These are phyloP conservation scores for Microcyclospora tardicrescens DNA, from an alignment of 2,329 filamentous ascomycete species.

Conservation along the genomic window DNA sequence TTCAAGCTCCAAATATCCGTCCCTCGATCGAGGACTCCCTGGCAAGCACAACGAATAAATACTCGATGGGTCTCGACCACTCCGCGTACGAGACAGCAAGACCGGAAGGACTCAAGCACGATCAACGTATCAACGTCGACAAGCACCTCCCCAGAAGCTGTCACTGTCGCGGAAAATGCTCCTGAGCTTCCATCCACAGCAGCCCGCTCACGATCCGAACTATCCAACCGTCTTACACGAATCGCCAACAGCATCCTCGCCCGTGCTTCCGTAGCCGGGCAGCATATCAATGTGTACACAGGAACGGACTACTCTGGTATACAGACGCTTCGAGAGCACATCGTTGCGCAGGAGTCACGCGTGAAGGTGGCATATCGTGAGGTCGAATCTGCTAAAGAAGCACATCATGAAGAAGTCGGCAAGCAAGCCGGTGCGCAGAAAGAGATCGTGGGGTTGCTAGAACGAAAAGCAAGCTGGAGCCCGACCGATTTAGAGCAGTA, in stretches of 20 bases:
- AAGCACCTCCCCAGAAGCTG: too few relatives aligned
- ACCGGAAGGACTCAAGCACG: too few relatives aligned
- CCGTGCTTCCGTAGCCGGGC: conserved; percentile 71
- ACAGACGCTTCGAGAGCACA: conserved; percentile 68
- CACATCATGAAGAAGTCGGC: conserved; percentile 72
- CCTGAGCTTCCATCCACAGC: conserved; percentile 34
- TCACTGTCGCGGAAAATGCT: too few relatives aligned
- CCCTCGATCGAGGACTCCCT: too few relatives aligned
- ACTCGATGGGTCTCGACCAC: neutral
- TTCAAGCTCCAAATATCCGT: conserved; percentile 1
- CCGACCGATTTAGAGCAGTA: conserved; percentile 83
- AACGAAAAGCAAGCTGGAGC: conserved; percentile 87
- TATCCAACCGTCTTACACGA: conserved; percentile 49
- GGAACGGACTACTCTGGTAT: conserved; percentile 78
- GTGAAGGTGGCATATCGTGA: conserved; percentile 47
- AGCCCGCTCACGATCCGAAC: conserved; percentile 41
- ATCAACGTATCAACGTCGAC: too few relatives aligned
- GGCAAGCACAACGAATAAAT: too few relatives aligned
- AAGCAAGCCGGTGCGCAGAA: conserved; percentile 81
- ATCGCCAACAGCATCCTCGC: conserved; percentile 85
- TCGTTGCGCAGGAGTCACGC: conserved; percentile 50
- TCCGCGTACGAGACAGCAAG: neutral
- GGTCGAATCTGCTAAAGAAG: conserved; percentile 58
- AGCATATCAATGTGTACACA: conserved; percentile 84
- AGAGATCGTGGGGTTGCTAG: conserved; percentile 86